A percentile compares a stretch with the other conserved stretches of the same genome.
Evolutionary conservation across 768 basidiomycete genomes (phyloP).

Genomic region (Asterophora lycoperdoides): DNA sequence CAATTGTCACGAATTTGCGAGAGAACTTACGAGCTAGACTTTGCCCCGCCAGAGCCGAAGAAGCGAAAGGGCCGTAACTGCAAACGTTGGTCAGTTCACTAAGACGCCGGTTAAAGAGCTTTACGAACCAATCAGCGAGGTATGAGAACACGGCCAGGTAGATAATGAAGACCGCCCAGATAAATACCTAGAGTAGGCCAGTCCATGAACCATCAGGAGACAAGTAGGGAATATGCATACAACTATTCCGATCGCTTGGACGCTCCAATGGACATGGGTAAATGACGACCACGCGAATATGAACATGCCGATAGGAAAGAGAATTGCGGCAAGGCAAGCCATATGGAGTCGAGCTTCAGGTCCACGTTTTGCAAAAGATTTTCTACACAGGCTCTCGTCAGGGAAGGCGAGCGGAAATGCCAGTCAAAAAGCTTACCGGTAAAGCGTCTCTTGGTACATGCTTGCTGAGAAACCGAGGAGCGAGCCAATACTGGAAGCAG

Average conservation of each 20-base stretch:
- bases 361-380: slow-evolving; percentile 30
- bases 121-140: slow-evolving; percentile 56
- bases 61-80: slow-evolving; percentile 59
- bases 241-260: slow-evolving; percentile 48
- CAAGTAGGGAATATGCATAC: slow-evolving; percentile 19
- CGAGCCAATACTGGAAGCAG: slow-evolving; percentile 46
- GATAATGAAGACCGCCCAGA: slow-evolving; percentile 48
- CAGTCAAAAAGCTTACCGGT: slow-evolving; percentile 34
- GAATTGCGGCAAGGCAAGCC: slow-evolving; percentile 49
- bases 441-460: slow-evolving; percentile 45
- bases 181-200: slow-evolving; percentile 36
- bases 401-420: neutral
- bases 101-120: neutral
- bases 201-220: slow-evolving; percentile 7
- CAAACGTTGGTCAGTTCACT: neutral
- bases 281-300: slow-evolving; percentile 70
- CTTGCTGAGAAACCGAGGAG: slow-evolving; percentile 44
- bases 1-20: neutral
- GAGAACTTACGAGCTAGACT: slow-evolving; percentile 46
- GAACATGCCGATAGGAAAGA: slow-evolving; percentile 60
- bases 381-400: slow-evolving; percentile 18
- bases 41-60: slow-evolving; percentile 66
- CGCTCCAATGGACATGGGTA: slow-evolving; percentile 56
- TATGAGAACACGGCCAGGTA: slow-evolving; percentile 60
- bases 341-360: slow-evolving; percentile 60